Evolutionary conservation across 1,139 yeast genomes (phyloP).

Genomic region (Suhomyces terraborum): DNA sequence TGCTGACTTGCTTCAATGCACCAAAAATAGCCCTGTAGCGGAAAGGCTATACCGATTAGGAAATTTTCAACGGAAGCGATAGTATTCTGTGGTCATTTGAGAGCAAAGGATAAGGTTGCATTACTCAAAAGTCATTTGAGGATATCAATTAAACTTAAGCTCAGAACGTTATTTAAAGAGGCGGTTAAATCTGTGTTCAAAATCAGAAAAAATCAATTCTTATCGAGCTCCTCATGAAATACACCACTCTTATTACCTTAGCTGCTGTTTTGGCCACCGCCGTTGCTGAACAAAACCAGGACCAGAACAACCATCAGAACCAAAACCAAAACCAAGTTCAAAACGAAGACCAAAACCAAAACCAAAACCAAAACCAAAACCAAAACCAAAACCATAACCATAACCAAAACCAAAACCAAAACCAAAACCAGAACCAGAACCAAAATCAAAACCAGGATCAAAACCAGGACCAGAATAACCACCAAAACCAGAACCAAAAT

Average conservation of each 20-base stretch:
- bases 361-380: not conserved
- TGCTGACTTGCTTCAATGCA: too few species aligned
- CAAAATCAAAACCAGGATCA: not conserved
- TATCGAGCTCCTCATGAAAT: slow-evolving; percentile 1
- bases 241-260: slow-evolving; percentile 4
- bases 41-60: too few species aligned
- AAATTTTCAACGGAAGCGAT: too few species aligned
- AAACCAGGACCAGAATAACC: not conserved
- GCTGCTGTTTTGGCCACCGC: slow-evolving; percentile 1
- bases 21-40: too few species aligned
- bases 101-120: too few species aligned
- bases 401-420: not conserved
- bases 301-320: not conserved
- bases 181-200: too few species aligned
- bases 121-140: too few species aligned
- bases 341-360: not conserved
- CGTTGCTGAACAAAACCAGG: not conserved
- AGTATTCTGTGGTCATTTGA: too few species aligned
- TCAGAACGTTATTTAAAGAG: too few species aligned
- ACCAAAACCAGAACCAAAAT: slow-evolving; percentile 1
- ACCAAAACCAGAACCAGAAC: not conserved
- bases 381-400: not conserved
- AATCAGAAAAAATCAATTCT: too few species aligned
- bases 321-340: slow-evolving; percentile 1
- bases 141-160: too few species aligned